These are phyloP conservation scores for Magnolia sinica DNA, from an alignment of 164 flowering plant genomes.

Conservation along the genomic window DNA sequence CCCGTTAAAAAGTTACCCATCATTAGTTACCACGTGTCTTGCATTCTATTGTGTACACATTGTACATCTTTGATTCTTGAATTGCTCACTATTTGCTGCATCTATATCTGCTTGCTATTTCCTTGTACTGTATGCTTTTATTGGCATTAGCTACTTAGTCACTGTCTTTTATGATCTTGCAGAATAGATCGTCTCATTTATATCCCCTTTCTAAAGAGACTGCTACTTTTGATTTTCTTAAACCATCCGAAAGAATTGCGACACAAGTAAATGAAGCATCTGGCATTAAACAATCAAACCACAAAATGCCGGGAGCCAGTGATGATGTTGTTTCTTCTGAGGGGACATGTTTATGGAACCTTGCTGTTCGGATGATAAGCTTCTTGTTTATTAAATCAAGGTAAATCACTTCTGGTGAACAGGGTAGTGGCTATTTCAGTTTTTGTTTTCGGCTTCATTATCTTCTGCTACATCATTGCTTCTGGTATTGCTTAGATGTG, in stretches of 20 bases:
- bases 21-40: no score
- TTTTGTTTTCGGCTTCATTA: not conserved
- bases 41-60: no score
- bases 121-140: not conserved
- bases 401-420: conserved; percentile 25
- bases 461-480: not conserved
- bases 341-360: conserved; percentile 44
- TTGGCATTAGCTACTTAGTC: not conserved
- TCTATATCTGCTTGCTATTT: not conserved
- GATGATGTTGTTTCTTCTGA: conserved; percentile 15
- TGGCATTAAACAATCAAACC: conserved; percentile 12
- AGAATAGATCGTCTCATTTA: conserved; percentile 55
- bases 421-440: not conserved
- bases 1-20: no score
- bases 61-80: no score
- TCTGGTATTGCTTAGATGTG: not conserved
- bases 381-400: conserved; percentile 56
- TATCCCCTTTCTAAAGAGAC: conserved; percentile 34
- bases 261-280: conserved; percentile 10
- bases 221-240: conserved; percentile 41
- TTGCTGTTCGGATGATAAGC: conserved; percentile 52
- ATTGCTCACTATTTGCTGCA: no score
- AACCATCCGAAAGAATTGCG: conserved; percentile 41
- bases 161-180: conserved; percentile 28
- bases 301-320: conserved; percentile 7